Evolutionary conservation across 2,329 filamentous ascomycete genomes (phyloP), one percentile per base, ranked within the genome.

Genomic region (Thelonectria blattea): DNA sequence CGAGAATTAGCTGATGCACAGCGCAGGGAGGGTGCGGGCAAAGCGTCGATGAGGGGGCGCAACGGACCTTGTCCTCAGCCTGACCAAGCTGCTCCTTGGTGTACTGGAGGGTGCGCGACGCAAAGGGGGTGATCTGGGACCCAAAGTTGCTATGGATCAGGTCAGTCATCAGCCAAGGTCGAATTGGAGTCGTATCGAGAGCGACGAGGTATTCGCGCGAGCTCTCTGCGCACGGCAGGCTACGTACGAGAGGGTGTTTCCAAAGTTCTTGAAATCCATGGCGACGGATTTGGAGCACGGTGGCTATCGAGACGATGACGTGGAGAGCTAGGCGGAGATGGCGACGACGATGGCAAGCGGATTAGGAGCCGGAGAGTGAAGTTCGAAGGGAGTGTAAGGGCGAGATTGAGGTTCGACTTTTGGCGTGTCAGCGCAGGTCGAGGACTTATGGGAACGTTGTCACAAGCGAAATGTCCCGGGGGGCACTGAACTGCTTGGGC

Each of bases 21-120:
- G 64, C 47, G 45, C 49, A 24, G 52, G 42, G 27, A n/a, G 17
- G 12, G n/a, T 18, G 50, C 42, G 55, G 53, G 61, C 55, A n/a
- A 27, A 12, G 27, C 24, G 15, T 52, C 54, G 49, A 43, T 41
- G 62, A 48, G 54, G 47, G 60, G 49, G 30, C 46, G 39, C 41
- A 63, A 56, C 71, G 57, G 66, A 93, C 91, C 89, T 95, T 97
- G 78, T 98, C 95, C 68, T 97, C 93, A 64, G 88, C 92, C 79
- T 96, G 92, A 52, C 95, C 95, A 64, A 98, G 87, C 81, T 97
- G 93, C 81, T 99, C 95, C 84, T 96, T 97, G 76, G 97, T 92
- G 83, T 94, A 96, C 82, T 99, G 95, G 78, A 96, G 92, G 58
- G 93, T 97, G 74, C 94, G 91, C 73, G 92, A 91, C 67, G 93